Conservation (phyloP, 1,284 basidiomycete species). For the Ustilago trichophora region DNA sequence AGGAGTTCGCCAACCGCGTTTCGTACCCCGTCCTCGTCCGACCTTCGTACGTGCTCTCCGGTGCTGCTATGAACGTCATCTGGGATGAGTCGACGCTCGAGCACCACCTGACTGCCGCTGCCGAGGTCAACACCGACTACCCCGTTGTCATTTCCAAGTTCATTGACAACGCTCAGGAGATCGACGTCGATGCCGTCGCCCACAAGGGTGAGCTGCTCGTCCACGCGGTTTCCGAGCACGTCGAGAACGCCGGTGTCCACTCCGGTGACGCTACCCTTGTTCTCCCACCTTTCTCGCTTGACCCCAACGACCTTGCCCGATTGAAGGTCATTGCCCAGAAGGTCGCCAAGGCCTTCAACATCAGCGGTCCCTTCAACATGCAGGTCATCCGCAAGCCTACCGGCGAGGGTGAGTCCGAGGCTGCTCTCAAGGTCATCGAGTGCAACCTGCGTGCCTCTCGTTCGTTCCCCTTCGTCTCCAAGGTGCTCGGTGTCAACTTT, state of each 20-base stretch:
- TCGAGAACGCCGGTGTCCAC: conserved; percentile 98
- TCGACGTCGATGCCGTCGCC: conserved; percentile 97
- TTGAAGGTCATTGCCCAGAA: conserved; percentile 92
- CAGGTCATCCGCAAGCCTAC: conserved; percentile 91
- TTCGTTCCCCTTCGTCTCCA: conserved; percentile 99
- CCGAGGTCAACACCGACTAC: conserved; percentile 93
- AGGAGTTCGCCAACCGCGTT: conserved; percentile 87
- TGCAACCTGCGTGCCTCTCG: conserved; percentile 97
- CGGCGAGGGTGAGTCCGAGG: conserved; percentile 71
- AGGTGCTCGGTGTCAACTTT: conserved; percentile 96
- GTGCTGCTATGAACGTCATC: conserved; percentile 99
- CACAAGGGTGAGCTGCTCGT: conserved; percentile 92
- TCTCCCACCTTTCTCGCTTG: conserved; percentile 90
- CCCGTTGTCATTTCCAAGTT: conserved; percentile 99
- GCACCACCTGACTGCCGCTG: conserved; percentile 91
- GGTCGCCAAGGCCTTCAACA: conserved; percentile 92
- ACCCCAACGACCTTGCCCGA: conserved; percentile 79
- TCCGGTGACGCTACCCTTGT: conserved; percentile 98
- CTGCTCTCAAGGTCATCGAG: conserved; percentile 94
- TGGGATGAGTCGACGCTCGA: conserved; percentile 88
- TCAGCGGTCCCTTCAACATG: conserved; percentile 99
- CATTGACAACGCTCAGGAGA: conserved; percentile 96
- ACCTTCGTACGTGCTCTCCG: conserved; percentile 85
- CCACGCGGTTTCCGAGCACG: conserved; percentile 96
- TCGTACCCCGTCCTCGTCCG: conserved; percentile 70